Conservation (phyloP, 345 rosid species). For the Pugionium dolabratum region DNA sequence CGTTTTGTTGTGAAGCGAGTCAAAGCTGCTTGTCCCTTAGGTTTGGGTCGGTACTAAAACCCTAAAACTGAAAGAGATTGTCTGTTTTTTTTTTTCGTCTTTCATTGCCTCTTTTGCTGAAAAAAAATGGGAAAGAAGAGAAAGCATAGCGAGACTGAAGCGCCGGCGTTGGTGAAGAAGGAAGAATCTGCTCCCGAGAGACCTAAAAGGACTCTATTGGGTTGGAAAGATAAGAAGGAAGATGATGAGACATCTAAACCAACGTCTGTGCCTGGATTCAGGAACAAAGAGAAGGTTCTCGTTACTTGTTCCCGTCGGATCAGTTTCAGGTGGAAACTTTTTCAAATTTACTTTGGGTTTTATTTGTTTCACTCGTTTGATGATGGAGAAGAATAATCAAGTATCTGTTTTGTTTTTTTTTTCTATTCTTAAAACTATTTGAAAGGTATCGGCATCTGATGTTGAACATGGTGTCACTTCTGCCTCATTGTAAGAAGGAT, state of each 20-base stretch:
- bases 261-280: slow-evolving; percentile 44
- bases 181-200: slow-evolving; percentile 60
- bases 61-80: slow-evolving; percentile 23
- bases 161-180: slow-evolving; percentile 46
- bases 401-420: background rate
- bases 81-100: background rate
- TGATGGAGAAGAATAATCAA: background rate
- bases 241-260: slow-evolving; percentile 29
- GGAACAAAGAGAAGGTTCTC: slow-evolving; percentile 95
- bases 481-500: slow-evolving; percentile 96
- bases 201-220: slow-evolving; percentile 73
- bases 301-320: slow-evolving; percentile 94
- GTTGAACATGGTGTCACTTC: slow-evolving; percentile 85
- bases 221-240: slow-evolving; percentile 73
- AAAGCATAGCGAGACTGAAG: slow-evolving; percentile 63
- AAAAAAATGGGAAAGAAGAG: slow-evolving; percentile 74
- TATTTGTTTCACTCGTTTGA: background rate
- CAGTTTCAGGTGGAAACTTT: slow-evolving; percentile 62
- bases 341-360: background rate
- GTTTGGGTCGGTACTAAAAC: slow-evolving; percentile 22
- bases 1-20: slow-evolving; percentile 18
- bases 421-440: background rate
- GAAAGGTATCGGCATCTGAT: slow-evolving; percentile 91
- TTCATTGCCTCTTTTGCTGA: background rate
- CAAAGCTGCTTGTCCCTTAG: slow-evolving; percentile 23